phyloP scores from a whole-genome alignment of 1,284 basidiomycete species.

The Albatrellus sp. region DNA sequence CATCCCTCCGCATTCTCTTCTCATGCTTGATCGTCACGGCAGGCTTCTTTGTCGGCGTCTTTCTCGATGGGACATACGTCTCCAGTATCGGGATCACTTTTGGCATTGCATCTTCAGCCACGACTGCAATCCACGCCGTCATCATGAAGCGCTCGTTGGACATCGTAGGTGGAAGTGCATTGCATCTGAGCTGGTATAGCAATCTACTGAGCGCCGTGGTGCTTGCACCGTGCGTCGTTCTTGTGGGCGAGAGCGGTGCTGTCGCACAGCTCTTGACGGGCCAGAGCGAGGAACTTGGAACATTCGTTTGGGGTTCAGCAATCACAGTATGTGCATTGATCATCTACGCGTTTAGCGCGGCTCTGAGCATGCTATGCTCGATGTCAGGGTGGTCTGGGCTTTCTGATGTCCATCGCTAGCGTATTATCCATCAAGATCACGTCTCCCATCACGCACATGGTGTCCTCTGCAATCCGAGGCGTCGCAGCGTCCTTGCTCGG shows the following conservation, averaged over 20 bases:
- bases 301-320: conserved; percentile 66
- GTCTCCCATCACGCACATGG: conserved; percentile 87
- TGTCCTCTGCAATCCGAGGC: conserved; percentile 76
- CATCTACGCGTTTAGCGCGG: not conserved
- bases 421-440: conserved; percentile 84
- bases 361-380: not conserved
- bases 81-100: conserved; percentile 56
- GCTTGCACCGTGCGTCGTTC: conserved; percentile 52
- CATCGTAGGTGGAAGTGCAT: conserved; percentile 66
- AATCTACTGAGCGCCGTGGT: conserved; percentile 63
- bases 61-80: conserved; percentile 57
- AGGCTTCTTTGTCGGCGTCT: conserved; percentile 79
- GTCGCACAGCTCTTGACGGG: conserved; percentile 47
- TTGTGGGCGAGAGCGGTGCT: conserved; percentile 59
- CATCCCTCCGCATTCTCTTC: conserved; percentile 56
- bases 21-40: conserved; percentile 66
- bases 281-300: conserved; percentile 31
- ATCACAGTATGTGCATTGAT: conserved; percentile 44
- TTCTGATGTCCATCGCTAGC: conserved; percentile 85
- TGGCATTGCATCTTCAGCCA: conserved; percentile 65
- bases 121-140: conserved; percentile 75
- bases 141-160: conserved; percentile 73
- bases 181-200: conserved; percentile 76
- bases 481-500: conserved; percentile 71
- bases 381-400: conserved; percentile 64